These are phyloP conservation scores for Cinnamomum chago DNA, from an alignment of 164 flowering plant species.

Conservation along the genomic window DNA sequence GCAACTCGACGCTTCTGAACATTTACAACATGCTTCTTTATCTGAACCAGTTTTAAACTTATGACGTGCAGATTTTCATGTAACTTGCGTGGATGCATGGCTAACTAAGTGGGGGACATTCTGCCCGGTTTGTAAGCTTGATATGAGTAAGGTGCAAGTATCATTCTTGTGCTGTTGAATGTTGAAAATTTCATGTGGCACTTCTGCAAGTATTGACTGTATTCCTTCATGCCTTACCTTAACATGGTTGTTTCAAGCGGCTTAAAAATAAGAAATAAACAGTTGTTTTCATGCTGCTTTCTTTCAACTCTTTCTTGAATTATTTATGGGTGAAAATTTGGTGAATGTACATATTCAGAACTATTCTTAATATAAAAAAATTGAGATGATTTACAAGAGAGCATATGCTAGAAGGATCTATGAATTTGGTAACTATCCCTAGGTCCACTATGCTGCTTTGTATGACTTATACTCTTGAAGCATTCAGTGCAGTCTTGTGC, in stretches of 20 bases:
- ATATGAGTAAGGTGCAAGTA: slow-evolving; percentile 19
- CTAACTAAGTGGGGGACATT: slow-evolving; percentile 63
- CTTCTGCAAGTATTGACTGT: not conserved
- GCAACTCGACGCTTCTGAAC: not conserved
- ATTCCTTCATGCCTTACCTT: not conserved
- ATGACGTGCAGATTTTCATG: slow-evolving; percentile 48
- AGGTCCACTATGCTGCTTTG: not conserved
- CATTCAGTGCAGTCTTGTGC: not conserved
- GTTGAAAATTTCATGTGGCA: not conserved
- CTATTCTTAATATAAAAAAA: not conserved
- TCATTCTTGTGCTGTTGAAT: slow-evolving; percentile 12
- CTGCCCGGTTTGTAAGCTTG: slow-evolving; percentile 67
- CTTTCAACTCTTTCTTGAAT: not conserved
- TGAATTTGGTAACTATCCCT: not conserved
- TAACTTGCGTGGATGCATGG: slow-evolving; percentile 59
- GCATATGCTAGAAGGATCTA: too few relatives aligned
- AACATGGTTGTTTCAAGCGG: not conserved
- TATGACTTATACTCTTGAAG: not conserved
- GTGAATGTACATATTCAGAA: not conserved
- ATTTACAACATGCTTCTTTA: not conserved
- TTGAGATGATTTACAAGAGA: not conserved
- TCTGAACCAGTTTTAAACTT: not conserved
- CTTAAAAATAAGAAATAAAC: not conserved
- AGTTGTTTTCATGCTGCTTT: not conserved
- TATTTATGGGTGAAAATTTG: not conserved